These are phyloP conservation scores for Inonotus hispidus DNA, from an alignment of 1,284 basidiomycete genomes.

Conservation along the genomic window DNA sequence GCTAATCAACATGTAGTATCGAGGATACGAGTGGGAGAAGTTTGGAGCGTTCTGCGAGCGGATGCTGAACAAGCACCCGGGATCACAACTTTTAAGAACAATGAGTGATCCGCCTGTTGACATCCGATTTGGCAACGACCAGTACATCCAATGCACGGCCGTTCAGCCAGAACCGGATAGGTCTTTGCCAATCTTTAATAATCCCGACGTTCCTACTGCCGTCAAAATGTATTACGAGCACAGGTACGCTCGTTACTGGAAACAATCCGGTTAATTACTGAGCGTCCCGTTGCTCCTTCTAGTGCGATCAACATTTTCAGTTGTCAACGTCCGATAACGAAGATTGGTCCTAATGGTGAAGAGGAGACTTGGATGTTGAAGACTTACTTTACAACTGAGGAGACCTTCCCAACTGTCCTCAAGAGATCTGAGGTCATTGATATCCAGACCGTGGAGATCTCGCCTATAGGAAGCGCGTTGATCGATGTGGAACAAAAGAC, in stretches of 20 bases:
- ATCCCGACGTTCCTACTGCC: conserved; percentile 76
- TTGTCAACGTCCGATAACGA: conserved; percentile 64
- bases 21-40: conserved; percentile 89
- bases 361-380: conserved; percentile 88
- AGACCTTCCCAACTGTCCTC: conserved; percentile 88
- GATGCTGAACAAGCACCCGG: conserved; percentile 89
- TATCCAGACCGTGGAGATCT: conserved; percentile 71
- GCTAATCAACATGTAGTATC: conserved; percentile 50
- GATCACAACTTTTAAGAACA: conserved; percentile 75
- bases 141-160: conserved; percentile 85
- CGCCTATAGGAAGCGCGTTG: conserved; percentile 82
- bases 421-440: conserved; percentile 87
- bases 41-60: conserved; percentile 86
- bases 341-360: conserved; percentile 52
- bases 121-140: conserved; percentile 73
- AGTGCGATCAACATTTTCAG: conserved; percentile 83
- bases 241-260: conserved; percentile 40
- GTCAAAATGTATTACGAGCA: conserved; percentile 87
- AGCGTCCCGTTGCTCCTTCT: conserved; percentile 4
- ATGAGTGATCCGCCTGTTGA: conserved; percentile 77
- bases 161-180: conserved; percentile 85
- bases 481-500: conserved; percentile 76
- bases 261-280: conserved; percentile 14
- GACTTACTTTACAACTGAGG: conserved; percentile 81
- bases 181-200: conserved; percentile 74